Evolutionary conservation across 2,329 filamentous ascomycete species (phyloP).

Genomic region (Trichophyton simii): DNA sequence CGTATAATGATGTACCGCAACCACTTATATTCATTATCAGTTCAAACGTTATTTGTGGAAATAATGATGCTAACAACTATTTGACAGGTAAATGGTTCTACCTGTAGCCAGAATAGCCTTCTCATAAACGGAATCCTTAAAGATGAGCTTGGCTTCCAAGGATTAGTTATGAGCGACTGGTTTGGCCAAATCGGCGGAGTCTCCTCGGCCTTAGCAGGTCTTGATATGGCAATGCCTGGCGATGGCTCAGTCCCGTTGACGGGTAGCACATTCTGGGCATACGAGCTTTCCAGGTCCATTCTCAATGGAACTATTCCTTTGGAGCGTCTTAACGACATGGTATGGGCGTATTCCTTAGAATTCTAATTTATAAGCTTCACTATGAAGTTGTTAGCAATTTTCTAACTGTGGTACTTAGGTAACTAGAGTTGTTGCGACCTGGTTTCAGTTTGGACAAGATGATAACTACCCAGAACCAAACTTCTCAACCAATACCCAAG

Average conservation of each 20-base stretch:
- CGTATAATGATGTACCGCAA: conserved; percentile 29
- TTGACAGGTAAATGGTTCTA: conserved; percentile 49
- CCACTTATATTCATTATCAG: background rate
- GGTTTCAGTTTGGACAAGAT: conserved; percentile 47
- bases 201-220: conserved; percentile 46
- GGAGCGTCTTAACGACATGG: conserved; percentile 43
- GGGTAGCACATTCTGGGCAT: conserved; percentile 44
- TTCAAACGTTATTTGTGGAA: background rate
- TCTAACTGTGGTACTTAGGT: conserved; percentile 25
- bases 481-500: conserved; percentile 47
- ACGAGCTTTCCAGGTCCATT: conserved; percentile 42
- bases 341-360: conserved; percentile 11
- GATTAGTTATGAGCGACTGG: conserved; percentile 61
- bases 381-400: background rate
- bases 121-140: conserved; percentile 58
- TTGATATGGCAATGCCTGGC: conserved; percentile 61
- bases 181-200: conserved; percentile 49
- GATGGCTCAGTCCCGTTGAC: conserved; percentile 42
- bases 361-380: background rate
- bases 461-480: conserved; percentile 44
- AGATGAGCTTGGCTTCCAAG: conserved; percentile 61
- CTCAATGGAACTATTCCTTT: conserved; percentile 47
- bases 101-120: conserved; percentile 56
- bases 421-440: conserved; percentile 45
- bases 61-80: background rate